Evolutionary conservation across 2,329 filamentous ascomycete genomes (phyloP).

Genomic region (Arachnopeziza araneosa): DNA sequence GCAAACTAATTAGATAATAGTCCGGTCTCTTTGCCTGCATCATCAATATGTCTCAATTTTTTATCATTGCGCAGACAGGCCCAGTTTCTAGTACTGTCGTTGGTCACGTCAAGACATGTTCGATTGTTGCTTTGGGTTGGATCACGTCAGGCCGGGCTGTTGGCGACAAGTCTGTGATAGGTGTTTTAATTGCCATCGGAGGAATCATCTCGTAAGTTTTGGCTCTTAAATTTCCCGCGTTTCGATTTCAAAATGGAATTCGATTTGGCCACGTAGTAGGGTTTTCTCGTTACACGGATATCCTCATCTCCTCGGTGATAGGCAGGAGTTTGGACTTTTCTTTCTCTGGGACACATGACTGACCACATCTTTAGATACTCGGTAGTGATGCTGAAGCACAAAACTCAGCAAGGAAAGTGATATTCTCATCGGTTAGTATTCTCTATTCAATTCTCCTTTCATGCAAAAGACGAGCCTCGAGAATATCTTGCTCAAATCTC

Average conservation of each 20-base stretch:
- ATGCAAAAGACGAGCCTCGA: too few species aligned
- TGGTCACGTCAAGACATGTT: slow-evolving; percentile 60
- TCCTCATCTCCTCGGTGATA: neutral
- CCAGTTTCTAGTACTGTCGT: slow-evolving; percentile 62
- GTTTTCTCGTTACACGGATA: neutral
- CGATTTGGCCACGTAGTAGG: neutral
- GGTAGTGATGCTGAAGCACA: slow-evolving; percentile 41
- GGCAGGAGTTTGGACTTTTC: neutral
- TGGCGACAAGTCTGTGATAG: slow-evolving; percentile 49
- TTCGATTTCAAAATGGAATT: too few species aligned
- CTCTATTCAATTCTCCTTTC: neutral
- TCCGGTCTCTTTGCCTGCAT: slow-evolving; percentile 58
- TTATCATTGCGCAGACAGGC: slow-evolving; percentile 56
- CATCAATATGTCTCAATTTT: slow-evolving; percentile 61
- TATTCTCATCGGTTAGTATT: neutral
- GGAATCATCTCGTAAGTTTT: slow-evolving; percentile 51
- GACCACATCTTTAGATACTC: slow-evolving; percentile 37
- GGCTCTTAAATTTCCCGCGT: neutral
- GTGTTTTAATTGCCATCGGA: slow-evolving; percentile 49
- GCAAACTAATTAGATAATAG: slow-evolving; percentile 34
- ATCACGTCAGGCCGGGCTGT: slow-evolving; percentile 48
- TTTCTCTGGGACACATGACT: slow-evolving; percentile 3
- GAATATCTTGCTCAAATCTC: neutral
- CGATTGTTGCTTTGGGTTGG: slow-evolving; percentile 61
- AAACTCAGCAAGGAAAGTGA: slow-evolving; percentile 22